phyloP scores from a whole-genome alignment of 2,329 filamentous ascomycete genomes.

The Fusarium praegraminearum region DNA sequence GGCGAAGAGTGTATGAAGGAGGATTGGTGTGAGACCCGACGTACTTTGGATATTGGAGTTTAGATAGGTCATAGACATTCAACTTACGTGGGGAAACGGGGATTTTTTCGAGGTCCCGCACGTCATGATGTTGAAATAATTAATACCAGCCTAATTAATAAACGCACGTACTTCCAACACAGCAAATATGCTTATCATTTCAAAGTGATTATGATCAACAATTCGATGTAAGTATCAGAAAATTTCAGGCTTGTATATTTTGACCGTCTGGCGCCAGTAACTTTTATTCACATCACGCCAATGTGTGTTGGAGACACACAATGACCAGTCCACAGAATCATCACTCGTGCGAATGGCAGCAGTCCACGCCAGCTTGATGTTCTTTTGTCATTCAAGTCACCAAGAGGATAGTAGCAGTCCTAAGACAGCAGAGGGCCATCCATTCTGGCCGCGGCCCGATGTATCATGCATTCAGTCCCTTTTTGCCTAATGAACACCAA shows the following conservation, averaged over 20 bases:
- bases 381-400: conserved; percentile 60
- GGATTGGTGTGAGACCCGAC: neutral
- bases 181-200: neutral
- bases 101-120: conserved; percentile 46
- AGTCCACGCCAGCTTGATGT: conserved; percentile 53
- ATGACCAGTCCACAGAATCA: conserved; percentile 7
- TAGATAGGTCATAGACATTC: conserved; percentile 9
- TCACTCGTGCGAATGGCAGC: conserved; percentile 42
- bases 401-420: conserved; percentile 58
- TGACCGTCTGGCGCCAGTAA: conserved; percentile 23
- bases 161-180: neutral
- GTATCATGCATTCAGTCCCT: conserved; percentile 64
- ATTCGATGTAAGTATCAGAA: neutral
- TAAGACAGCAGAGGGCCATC: conserved; percentile 61
- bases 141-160: neutral
- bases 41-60: conserved; percentile 9
- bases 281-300: conserved; percentile 32
- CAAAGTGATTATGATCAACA: neutral
- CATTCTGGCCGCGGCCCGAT: conserved; percentile 53
- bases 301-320: conserved; percentile 1
- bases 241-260: conserved; percentile 25
- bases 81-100: conserved; percentile 40
- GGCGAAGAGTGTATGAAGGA: neutral
- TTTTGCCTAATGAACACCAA: conserved; percentile 66
- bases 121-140: conserved; percentile 42